Base-by-base conservation (phyloP, 345 rosid genomes). In the Aquilaria sinensis region DNA sequence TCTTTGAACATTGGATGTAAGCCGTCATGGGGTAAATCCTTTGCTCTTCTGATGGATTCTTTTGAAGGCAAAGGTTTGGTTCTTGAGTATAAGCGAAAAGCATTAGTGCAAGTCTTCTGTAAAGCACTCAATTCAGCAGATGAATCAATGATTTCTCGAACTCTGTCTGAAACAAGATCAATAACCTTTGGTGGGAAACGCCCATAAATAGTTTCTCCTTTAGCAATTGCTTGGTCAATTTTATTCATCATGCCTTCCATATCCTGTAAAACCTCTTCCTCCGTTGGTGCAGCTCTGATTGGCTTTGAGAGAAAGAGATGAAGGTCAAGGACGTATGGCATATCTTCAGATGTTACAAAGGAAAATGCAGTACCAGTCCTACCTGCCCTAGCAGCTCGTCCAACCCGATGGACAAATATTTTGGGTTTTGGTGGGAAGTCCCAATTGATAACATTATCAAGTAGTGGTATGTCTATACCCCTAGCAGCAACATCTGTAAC, bases 401-500 rank as follows among this genome's bases (percentile, higher is more conserved):
- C 99, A 6, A 94, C 99, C 32, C 99, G 81, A 78, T 90, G 99
- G 67, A 94, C 89, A 76, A 94, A 94, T 51, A 94, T 82, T 69
- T 90, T 94, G 52, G 99, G 97, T 64, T 85, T 88, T 2, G 97
- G 93, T 50, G 99, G 97, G 58, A 88, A 94, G 74, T 94, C 99
- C 96, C 96, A 94, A 73, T 94, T 90, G 53, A 94, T 88, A 62
- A 90, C 99, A 76, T 94, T 94, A 70, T 94, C 99, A 63, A 94
- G 97, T 77, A 94, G 78, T 0, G 97, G 99, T 61, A 94, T 90
- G 63, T 94, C 99, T 57, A 94, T 94, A 31, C 99, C 99, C 70
- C 99, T 86, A 59, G 99, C 97, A 10, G 99, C 97, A 67, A 94
- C 81, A 78, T 94, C 99, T 2, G 96, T 94, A 63, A 94, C 99